Percentiles rank a stretch among this genome's conserved stretches.
Evolutionary conservation across 495 filamentous ascomycete genomes (phyloP).

Genomic region (Parathielavia hyrcaniae): DNA sequence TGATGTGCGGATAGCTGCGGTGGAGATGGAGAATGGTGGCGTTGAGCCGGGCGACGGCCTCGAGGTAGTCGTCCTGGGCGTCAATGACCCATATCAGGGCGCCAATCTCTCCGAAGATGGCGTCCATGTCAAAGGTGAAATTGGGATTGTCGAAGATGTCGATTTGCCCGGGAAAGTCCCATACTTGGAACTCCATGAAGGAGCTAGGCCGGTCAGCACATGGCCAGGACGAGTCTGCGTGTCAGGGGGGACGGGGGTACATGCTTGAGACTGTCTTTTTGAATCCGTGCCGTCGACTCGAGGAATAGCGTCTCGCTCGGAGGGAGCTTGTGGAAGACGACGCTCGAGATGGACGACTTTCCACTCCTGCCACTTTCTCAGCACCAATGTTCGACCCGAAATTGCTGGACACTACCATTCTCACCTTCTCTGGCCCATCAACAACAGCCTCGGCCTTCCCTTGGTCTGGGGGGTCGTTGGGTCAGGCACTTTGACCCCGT

Average conservation of each 20-base stretch:
- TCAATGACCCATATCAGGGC: slow-evolving; percentile 98
- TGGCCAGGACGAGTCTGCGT: neutral
- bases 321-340: slow-evolving; percentile 95
- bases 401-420: slow-evolving; percentile 14
- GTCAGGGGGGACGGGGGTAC: slow-evolving; percentile 7
- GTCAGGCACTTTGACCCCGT: slow-evolving; percentile 37
- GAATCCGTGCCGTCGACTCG: slow-evolving; percentile 86
- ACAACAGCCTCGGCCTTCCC: slow-evolving; percentile 74
- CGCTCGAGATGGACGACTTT: slow-evolving; percentile 94
- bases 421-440: slow-evolving; percentile 95
- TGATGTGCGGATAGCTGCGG: slow-evolving; percentile 79
- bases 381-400: slow-evolving; percentile 12
- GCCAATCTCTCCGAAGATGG: slow-evolving; percentile 87
- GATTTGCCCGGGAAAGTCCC: slow-evolving; percentile 93
- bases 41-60: slow-evolving; percentile 80
- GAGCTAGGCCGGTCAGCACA: slow-evolving; percentile 52
- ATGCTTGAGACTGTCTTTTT: slow-evolving; percentile 87
- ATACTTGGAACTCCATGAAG: slow-evolving; percentile 98
- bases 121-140: slow-evolving; percentile 70
- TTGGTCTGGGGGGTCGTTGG: slow-evolving; percentile 40
- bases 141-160: slow-evolving; percentile 69
- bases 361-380: slow-evolving; percentile 62
- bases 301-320: slow-evolving; percentile 91
- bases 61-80: slow-evolving; percentile 92
- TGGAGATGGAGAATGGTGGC: slow-evolving; percentile 80